These are phyloP conservation scores for Phytophthora hybrid DNA, from an alignment of 352 stramenopile species.

Conservation along the genomic window DNA sequence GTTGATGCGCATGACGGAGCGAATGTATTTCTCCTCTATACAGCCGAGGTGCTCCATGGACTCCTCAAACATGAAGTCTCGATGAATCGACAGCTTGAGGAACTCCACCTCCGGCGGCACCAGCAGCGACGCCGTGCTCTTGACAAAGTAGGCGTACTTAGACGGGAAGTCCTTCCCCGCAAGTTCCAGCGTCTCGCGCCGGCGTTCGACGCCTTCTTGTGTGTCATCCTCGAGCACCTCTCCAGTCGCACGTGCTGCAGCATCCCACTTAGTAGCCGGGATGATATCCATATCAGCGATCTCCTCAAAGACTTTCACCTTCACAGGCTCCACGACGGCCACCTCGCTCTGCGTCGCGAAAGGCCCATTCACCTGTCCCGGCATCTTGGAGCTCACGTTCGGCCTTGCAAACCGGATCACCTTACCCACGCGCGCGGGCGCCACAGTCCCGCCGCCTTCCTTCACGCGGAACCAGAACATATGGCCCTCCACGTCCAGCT, in stretches of 20 bases:
- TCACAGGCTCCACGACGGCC: conserved; percentile 40
- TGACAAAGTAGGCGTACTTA: conserved; percentile 64
- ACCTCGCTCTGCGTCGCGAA: conserved; percentile 37
- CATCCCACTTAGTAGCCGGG: conserved; percentile 45
- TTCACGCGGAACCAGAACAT: conserved; percentile 65
- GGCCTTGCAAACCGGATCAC: conserved; percentile 41
- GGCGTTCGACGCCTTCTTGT: conserved; percentile 39
- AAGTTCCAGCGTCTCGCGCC: conserved; percentile 41
- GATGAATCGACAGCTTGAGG: conserved; percentile 57
- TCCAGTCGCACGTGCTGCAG: conserved; percentile 39
- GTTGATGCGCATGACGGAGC: conserved; percentile 76
- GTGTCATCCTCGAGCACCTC: conserved; percentile 41
- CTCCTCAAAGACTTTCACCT: conserved; percentile 45
- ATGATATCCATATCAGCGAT: conserved; percentile 50
- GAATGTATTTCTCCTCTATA: conserved; percentile 63
- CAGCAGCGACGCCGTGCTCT: conserved; percentile 42
- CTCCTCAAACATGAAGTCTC: conserved; percentile 68
- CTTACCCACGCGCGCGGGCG: conserved; percentile 38
- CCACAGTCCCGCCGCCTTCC: conserved; percentile 15
- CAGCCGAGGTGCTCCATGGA: conserved; percentile 69
- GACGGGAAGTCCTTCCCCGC: conserved; percentile 52
- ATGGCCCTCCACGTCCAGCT: conserved; percentile 60
- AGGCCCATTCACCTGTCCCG: conserved; percentile 31
- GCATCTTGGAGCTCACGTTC: conserved; percentile 41
- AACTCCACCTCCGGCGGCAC: conserved; percentile 54